Evolutionary conservation across 2,329 filamentous ascomycete genomes (phyloP).

Genomic region (Aureobasidium sp.): DNA sequence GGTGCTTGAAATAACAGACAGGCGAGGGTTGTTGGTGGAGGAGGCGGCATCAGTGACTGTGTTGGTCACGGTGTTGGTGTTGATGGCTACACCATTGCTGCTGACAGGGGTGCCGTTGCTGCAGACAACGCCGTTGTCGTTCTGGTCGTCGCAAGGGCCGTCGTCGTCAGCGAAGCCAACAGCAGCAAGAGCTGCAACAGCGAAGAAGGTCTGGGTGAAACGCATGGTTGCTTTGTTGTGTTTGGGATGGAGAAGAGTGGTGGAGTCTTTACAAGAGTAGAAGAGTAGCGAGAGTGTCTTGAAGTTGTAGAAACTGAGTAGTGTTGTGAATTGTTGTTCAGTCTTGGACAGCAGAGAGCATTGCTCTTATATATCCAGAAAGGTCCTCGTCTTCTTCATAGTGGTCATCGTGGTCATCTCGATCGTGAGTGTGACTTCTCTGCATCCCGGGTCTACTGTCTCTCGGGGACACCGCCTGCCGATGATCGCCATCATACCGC

Average conservation of each 20-base stretch:
- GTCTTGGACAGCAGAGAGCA: not conserved
- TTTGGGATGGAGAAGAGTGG: not conserved
- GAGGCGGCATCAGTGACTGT: not conserved
- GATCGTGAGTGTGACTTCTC: not conserved
- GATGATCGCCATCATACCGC: slow-evolving; percentile 1
- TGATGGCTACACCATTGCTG: not conserved
- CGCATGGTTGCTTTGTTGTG: not conserved
- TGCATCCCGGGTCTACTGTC: not conserved
- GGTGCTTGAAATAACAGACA: not conserved
- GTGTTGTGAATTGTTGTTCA: not conserved
- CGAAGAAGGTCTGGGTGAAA: not conserved
- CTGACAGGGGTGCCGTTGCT: not conserved
- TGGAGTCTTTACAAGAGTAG: too few relatives aligned
- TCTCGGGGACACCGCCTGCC: not conserved
- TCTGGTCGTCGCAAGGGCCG: not conserved
- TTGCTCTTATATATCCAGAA: not conserved
- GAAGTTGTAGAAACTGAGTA: not conserved
- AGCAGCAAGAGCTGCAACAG: not conserved
- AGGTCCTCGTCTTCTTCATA: not conserved
- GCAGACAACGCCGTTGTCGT: not conserved
- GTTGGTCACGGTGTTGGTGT: not conserved
- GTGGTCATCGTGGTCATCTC: too few relatives aligned
- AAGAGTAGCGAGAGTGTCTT: not conserved
- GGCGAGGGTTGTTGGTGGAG: not conserved
- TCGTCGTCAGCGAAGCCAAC: not conserved